These are phyloP conservation scores for Lentinula lateritia DNA, from an alignment of 768 basidiomycete genomes.

Conservation along the genomic window DNA sequence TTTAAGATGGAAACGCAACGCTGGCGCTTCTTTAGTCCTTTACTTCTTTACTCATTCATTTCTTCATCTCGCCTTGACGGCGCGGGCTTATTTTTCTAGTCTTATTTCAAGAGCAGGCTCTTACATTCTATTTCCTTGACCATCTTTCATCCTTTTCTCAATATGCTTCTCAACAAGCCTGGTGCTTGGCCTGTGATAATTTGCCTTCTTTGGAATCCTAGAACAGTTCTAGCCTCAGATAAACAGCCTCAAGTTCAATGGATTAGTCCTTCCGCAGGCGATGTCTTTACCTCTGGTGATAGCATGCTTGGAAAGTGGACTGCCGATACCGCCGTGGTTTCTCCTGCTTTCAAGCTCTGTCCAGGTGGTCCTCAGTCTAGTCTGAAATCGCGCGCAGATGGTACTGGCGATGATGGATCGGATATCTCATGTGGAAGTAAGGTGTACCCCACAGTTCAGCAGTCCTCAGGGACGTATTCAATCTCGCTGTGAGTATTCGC, in stretches of 20 bases:
- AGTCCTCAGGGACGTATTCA: neutral
- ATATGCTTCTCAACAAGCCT: slow-evolving; percentile 3
- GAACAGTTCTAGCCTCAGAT: neutral
- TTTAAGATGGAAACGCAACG: neutral
- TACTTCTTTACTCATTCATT: neutral
- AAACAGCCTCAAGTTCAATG: slow-evolving; percentile 2
- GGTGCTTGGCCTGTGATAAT: neutral
- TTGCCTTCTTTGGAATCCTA: neutral
- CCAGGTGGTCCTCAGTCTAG: neutral
- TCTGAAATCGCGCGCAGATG: neutral
- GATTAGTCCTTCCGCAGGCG: slow-evolving; percentile 6
- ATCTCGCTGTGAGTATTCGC: slow-evolving; percentile 4
- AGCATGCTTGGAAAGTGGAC: slow-evolving; percentile 6
- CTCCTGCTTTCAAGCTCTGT: slow-evolving; percentile 5
- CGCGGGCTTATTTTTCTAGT: neutral
- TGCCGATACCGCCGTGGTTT: slow-evolving; percentile 1
- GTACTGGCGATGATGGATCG: neutral
- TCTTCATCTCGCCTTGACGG: slow-evolving; percentile 5
- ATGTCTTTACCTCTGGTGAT: neutral
- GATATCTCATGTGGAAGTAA: neutral
- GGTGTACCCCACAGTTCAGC: slow-evolving; percentile 6
- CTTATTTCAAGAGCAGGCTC: neutral
- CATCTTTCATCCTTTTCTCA: neutral
- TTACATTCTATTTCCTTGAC: neutral
- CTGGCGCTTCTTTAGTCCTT: neutral